Evolutionary conservation across 2,329 filamentous ascomycete species (phyloP), one percentile per base, ranked within the genome.

Genomic region (Elsinoe arachidis): DNA sequence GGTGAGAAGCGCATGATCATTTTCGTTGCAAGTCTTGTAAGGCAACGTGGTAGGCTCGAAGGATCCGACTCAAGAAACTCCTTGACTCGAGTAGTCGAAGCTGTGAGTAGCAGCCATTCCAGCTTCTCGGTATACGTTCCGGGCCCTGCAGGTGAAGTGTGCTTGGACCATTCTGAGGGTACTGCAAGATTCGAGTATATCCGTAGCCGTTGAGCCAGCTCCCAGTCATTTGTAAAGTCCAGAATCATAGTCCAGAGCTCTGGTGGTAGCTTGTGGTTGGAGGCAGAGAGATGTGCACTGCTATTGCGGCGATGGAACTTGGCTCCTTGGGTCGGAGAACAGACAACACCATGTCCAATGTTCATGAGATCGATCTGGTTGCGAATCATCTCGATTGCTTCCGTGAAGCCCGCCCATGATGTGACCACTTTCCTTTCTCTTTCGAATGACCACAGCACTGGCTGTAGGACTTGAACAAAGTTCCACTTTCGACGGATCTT

Each of bases 171-270:
- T 63, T 88, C 82, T 35, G 76, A 70, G 0, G 92, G 90, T 60
- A 85, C 82, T 1, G 83, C 80, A 5, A 96, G 75, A 57, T 82
- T 90, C 1, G 90, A 90, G 66, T 87, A 92, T 44, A 96, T 81
- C 58, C 87, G 85, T 5, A 96, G 76, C 0, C 88, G 86, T 62
- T 85, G 85, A 9, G 92, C 87, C 17, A 95, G 77, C 72, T 96
- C 92, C 92, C 92, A 97, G 69, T 97, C 92, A 43, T 84, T 84
- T 0, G 90, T 82, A 61, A 86, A 83, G 62, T 95, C 88, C 43
- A 96, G 83, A 49, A 97, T 87, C 58, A 92, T 86, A 33, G 86
- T 86, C 90, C 91, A 96, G 38, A 96, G 80, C 71, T 97, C 92
- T 0, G 87, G 83, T 0, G 92, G 92, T 1, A 97, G 75, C 52